Evolutionary conservation across 2,329 filamentous ascomycete genomes (phyloP).

Genomic region (Aphanocladium album): DNA sequence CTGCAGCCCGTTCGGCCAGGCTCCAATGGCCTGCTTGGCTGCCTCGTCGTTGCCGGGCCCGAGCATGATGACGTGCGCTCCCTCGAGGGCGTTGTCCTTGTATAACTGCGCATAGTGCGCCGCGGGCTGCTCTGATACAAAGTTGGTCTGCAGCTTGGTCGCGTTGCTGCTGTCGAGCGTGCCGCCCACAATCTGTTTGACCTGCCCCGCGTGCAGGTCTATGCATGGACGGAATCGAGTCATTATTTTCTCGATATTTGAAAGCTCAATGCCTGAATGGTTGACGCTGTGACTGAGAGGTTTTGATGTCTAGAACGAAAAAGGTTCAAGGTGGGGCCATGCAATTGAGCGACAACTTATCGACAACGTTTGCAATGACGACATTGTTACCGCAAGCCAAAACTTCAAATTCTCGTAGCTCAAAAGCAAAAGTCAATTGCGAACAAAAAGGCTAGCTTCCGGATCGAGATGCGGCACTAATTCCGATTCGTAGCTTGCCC

Average conservation of each 20-base stretch:
- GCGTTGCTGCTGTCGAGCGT: constrained; percentile 65
- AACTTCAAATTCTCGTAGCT: not conserved
- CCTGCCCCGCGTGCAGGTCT: constrained; percentile 92
- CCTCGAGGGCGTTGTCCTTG: constrained; percentile 64
- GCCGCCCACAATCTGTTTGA: constrained; percentile 97
- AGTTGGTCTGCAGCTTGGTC: constrained; percentile 77
- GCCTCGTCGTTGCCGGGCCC: constrained; percentile 81
- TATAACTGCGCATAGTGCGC: constrained; percentile 80
- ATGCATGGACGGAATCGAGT: constrained; percentile 95
- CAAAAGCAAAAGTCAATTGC: not conserved
- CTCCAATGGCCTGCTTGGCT: constrained; percentile 67
- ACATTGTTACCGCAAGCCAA: not conserved
- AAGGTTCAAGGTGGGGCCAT: constrained; percentile 5
- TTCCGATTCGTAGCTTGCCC: too few species aligned
- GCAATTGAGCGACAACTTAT: not conserved
- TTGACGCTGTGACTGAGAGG: not conserved
- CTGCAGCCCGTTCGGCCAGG: constrained; percentile 79
- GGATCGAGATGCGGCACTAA: too few species aligned
- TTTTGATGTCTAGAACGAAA: not conserved
- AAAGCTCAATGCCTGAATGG: not conserved
- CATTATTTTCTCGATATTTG: constrained; percentile 51
- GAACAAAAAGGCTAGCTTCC: too few species aligned
- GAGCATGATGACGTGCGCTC: constrained; percentile 95
- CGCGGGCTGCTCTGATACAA: constrained; percentile 78
- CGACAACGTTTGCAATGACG: constrained; percentile 1